A percentile compares a stretch with the other conserved stretches of the same genome.
phyloP scores from a whole-genome alignment of 768 basidiomycete species.

The Agaricus sinodeliciosus region DNA sequence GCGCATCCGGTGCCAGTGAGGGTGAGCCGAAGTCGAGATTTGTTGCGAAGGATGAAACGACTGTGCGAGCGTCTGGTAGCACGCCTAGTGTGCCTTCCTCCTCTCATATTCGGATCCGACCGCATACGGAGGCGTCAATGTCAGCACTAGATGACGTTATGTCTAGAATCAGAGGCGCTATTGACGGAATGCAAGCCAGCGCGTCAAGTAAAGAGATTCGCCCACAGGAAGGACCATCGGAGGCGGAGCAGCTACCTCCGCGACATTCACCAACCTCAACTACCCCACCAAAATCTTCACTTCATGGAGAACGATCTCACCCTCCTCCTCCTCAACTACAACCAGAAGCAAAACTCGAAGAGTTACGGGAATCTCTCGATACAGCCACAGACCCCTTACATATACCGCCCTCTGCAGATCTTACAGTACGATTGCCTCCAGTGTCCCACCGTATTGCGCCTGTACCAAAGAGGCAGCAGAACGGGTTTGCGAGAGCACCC shows the following conservation, averaged over 20 bases:
- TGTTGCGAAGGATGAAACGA: constrained; percentile 3
- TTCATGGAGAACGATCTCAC: constrained; percentile 45
- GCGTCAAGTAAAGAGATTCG: constrained; percentile 20
- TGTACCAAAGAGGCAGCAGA: constrained; percentile 41
- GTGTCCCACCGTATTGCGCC: constrained; percentile 34
- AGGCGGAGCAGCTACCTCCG: constrained; percentile 18
- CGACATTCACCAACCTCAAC: constrained; percentile 16
- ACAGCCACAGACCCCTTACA: constrained; percentile 43
- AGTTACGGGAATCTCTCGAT: constrained; percentile 36
- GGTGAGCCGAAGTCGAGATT: not conserved
- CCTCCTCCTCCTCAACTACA: constrained; percentile 40
- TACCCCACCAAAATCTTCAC: constrained; percentile 16
- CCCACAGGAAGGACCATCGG: constrained; percentile 22
- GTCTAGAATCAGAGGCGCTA: constrained; percentile 78
- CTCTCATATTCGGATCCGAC: constrained; percentile 20
- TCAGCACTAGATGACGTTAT: constrained; percentile 76
- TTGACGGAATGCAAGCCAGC: constrained; percentile 55
- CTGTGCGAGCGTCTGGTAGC: not conserved
- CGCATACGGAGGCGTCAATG: constrained; percentile 47
- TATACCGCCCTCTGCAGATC: constrained; percentile 36
- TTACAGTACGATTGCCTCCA: constrained; percentile 43
- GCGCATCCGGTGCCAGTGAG: not conserved
- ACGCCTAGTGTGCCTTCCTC: constrained; percentile 9
- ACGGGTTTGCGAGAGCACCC: constrained; percentile 31
- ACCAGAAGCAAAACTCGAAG: constrained; percentile 27